Percentiles rank a stretch among this genome's conserved stretches.
Evolutionary conservation across 2,329 filamentous ascomycete species (phyloP).

Genomic region (Trematosphaeria pertusa): DNA sequence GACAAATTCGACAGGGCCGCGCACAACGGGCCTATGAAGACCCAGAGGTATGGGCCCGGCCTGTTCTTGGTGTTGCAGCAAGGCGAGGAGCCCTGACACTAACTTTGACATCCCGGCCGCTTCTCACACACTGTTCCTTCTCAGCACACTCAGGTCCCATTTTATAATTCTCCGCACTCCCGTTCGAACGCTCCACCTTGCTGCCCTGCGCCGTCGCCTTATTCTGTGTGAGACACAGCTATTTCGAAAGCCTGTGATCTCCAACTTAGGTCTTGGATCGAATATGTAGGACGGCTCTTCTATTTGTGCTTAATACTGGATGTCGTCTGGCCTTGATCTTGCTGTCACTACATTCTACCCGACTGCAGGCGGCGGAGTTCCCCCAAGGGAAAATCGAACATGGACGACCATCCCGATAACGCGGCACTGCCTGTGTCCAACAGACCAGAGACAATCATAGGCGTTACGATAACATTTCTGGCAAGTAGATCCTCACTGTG

Average conservation of each 20-base stretch:
- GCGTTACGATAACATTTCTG: slow-evolving; percentile 35
- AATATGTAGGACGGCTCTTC: too few relatives aligned
- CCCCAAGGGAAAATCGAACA: not conserved
- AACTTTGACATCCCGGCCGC: not conserved
- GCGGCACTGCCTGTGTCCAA: slow-evolving; percentile 38
- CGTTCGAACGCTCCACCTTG: not conserved
- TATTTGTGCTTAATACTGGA: too few relatives aligned
- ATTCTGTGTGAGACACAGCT: too few relatives aligned
- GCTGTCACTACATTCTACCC: not conserved
- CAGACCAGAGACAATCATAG: slow-evolving; percentile 36
- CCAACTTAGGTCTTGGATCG: too few relatives aligned
- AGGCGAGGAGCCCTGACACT: not conserved
- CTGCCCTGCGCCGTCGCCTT: too few relatives aligned
- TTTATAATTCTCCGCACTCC: slow-evolving; percentile 1
- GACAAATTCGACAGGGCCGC: too few relatives aligned
- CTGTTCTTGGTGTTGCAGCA: not conserved
- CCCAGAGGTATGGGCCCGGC: not conserved
- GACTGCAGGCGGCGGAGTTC: slow-evolving; percentile 1
- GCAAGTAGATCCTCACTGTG: slow-evolving; percentile 24
- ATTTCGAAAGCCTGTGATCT: too few relatives aligned
- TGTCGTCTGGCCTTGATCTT: not conserved
- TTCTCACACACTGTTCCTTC: not conserved
- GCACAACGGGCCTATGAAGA: not conserved
- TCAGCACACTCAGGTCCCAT: not conserved
- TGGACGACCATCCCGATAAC: slow-evolving; percentile 28